These are phyloP conservation scores for Ehretia macrophylla DNA, from an alignment of 257 asterid species.

Conservation along the genomic window DNA sequence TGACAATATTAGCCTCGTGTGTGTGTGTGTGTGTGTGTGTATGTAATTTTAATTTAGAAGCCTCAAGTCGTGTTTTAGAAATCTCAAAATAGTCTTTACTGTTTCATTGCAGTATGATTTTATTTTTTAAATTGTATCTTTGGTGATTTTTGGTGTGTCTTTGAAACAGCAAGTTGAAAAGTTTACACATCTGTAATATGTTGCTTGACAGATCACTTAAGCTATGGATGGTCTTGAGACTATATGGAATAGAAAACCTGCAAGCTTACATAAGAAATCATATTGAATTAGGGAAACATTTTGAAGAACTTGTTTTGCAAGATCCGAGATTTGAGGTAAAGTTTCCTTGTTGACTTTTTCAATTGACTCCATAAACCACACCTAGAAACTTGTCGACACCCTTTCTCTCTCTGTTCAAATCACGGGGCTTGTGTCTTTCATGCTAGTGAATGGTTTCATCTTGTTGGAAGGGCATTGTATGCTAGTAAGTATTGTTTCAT, in stretches of 20 bases:
- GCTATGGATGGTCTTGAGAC: conserved; percentile 92
- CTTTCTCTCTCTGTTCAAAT: no score
- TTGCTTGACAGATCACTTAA: conserved; percentile 68
- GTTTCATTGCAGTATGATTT: no score
- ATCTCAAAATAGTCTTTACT: no score
- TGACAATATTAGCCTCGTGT: no score
- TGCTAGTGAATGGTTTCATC: no score
- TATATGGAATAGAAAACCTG: conserved; percentile 84
- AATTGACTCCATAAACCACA: not conserved
- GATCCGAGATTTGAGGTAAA: conserved; percentile 91
- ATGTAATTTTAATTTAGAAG: no score
- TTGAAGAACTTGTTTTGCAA: conserved; percentile 65
- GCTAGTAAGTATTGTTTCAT: no score
- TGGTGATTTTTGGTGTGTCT: not conserved
- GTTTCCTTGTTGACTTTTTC: not conserved
- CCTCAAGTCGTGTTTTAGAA: no score
- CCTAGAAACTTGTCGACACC: no score
- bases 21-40: no score
- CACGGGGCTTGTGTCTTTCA: no score
- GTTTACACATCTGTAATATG: conserved; percentile 6
- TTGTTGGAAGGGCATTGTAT: no score
- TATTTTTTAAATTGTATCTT: not conserved
- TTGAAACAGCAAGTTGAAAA: not conserved
- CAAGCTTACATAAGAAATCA: conserved; percentile 86
- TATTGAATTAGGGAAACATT: conserved; percentile 56